Evolutionary conservation across 495 filamentous ascomycete genomes (phyloP).

Genomic region (Aspergillus cavernicola): DNA sequence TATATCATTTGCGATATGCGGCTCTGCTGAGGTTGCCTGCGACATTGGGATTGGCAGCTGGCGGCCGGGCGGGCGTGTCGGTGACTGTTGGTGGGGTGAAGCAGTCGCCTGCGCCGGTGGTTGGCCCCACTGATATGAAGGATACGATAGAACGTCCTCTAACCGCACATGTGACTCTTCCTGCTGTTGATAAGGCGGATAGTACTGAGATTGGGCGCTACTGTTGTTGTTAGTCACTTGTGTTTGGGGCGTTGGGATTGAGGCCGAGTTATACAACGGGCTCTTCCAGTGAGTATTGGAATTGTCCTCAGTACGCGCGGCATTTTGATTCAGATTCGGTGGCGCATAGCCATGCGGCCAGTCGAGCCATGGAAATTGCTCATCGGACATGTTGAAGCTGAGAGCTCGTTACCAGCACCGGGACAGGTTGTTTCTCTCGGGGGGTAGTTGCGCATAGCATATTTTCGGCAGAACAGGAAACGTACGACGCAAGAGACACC

Average conservation of each 20-base stretch:
- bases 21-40: neutral
- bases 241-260: neutral
- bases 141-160: constrained; percentile 5
- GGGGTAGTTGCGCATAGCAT: neutral
- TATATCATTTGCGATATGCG: neutral
- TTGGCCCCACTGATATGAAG: constrained; percentile 3
- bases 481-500: neutral
- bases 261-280: constrained; percentile 3
- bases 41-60: constrained; percentile 1
- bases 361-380: constrained; percentile 5
- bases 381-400: neutral
- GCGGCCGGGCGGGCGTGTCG: neutral
- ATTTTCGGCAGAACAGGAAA: neutral
- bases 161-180: constrained; percentile 3
- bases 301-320: constrained; percentile 1
- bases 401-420: neutral
- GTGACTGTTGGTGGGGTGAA: constrained; percentile 9
- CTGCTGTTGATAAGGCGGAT: constrained; percentile 3
- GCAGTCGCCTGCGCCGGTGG: neutral
- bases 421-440: neutral
- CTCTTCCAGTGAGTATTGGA: neutral
- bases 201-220: neutral
- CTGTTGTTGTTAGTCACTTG: neutral
- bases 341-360: constrained; percentile 4
- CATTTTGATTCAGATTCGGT: neutral